A percentile compares a stretch with the other conserved stretches of the same genome.
These are phyloP conservation scores for Sporothrix variecibatus DNA, from an alignment of 2,329 filamentous ascomycete genomes.

Conservation along the genomic window DNA sequence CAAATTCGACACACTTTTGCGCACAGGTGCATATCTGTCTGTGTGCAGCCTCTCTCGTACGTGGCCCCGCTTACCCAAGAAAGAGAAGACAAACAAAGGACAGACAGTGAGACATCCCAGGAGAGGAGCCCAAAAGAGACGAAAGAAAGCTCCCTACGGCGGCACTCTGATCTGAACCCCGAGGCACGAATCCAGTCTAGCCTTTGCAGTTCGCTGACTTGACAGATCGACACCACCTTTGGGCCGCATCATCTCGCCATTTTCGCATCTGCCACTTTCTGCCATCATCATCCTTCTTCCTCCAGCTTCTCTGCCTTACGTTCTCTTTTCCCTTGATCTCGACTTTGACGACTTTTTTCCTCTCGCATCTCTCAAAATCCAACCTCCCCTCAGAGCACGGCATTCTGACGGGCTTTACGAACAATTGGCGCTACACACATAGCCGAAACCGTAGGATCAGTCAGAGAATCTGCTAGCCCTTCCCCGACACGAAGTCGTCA, in stretches of 20 bases:
- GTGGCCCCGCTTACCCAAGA: slow-evolving; percentile 7
- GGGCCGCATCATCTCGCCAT: slow-evolving; percentile 2
- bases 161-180: background rate
- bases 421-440: background rate
- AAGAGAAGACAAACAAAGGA: slow-evolving; percentile 8
- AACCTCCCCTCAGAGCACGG: background rate
- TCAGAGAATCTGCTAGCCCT: background rate
- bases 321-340: background rate
- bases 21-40: slow-evolving; percentile 16
- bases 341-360: background rate
- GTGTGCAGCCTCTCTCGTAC: slow-evolving; percentile 10
- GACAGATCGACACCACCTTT: slow-evolving; percentile 10
- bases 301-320: background rate
- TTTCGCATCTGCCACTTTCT: slow-evolving; percentile 1
- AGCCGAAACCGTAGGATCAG: background rate
- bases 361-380: no score
- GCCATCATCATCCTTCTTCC: background rate
- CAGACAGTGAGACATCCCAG: slow-evolving; percentile 19
- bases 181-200: slow-evolving; percentile 18
- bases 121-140: slow-evolving; percentile 6
- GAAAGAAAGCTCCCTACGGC: slow-evolving; percentile 7
- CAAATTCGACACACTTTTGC: slow-evolving; percentile 9
- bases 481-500: background rate
- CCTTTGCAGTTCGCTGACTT: slow-evolving; percentile 15
- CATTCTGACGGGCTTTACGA: background rate